Percentiles rank a stretch among this genome's conserved stretches.
These are phyloP conservation scores for Dendrobium chrysotoxum DNA, from an alignment of 106 monocot species.

Conservation along the genomic window DNA sequence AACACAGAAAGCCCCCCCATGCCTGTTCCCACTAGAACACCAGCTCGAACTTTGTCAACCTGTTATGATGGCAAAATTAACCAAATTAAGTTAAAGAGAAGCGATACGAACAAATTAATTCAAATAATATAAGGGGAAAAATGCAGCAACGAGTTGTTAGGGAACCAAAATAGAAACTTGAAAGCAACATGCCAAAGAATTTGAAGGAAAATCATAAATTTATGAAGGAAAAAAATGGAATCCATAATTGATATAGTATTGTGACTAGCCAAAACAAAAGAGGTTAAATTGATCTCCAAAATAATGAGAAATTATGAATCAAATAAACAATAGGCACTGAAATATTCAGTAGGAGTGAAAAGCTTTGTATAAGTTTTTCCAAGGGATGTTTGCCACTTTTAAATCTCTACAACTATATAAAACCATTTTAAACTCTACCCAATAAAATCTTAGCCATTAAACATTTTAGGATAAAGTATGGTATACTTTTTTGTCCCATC, in stretches of 20 bases:
- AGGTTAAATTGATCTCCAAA: neutral
- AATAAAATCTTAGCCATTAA: neutral
- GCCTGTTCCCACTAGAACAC: slow-evolving; percentile 89
- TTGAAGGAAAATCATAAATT: neutral
- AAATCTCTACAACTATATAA: neutral
- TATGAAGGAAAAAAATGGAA: neutral
- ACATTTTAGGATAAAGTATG: neutral
- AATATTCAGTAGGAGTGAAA: neutral
- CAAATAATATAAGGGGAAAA: neutral
- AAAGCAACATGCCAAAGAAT: neutral
- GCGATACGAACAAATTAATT: neutral
- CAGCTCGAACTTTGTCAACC: slow-evolving; percentile 90
- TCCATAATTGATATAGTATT: neutral
- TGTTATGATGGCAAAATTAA: slow-evolving; percentile 15
- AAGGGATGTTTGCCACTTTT: neutral
- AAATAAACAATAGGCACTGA: neutral
- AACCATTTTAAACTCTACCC: neutral
- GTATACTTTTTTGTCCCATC: neutral
- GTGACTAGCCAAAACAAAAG: neutral
- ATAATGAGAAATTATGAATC: neutral
- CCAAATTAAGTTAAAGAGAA: neutral
- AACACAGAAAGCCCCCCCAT: slow-evolving; percentile 93
- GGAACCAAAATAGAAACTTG: neutral
- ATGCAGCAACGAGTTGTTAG: neutral
- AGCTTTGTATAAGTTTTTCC: neutral